Conservation (phyloP, 805 yeast genomes). For the Wickerhamiella dianesei region DNA sequence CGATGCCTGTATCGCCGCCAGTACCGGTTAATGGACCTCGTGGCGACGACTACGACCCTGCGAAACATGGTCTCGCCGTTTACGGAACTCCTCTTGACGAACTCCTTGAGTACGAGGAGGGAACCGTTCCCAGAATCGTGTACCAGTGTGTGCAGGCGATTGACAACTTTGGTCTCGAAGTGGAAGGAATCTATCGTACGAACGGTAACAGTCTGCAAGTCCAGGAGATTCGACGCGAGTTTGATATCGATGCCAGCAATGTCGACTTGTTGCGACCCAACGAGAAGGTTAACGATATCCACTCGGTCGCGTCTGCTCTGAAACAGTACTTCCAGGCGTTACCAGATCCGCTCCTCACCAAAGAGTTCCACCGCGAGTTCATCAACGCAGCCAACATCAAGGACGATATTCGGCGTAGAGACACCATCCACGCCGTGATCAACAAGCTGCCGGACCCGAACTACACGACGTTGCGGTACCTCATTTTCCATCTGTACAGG, state of each 20-base stretch:
- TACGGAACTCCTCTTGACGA: slow-evolving; percentile 79
- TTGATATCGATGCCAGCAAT: slow-evolving; percentile 48
- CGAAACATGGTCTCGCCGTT: slow-evolving; percentile 32
- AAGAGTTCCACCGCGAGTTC: slow-evolving; percentile 46
- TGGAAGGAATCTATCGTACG: slow-evolving; percentile 83
- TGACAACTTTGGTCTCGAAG: slow-evolving; percentile 68
- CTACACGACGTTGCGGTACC: slow-evolving; percentile 76
- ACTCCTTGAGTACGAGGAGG: slow-evolving; percentile 68
- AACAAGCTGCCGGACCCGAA: slow-evolving; percentile 89
- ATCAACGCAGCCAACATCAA: slow-evolving; percentile 57
- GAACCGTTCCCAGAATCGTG: slow-evolving; percentile 83
- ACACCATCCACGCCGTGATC: slow-evolving; percentile 69
- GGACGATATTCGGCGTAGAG: slow-evolving; percentile 49
- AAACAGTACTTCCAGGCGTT: slow-evolving; percentile 72
- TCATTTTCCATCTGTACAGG: slow-evolving; percentile 72
- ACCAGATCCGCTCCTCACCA: slow-evolving; percentile 76
- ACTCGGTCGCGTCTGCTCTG: slow-evolving; percentile 73
- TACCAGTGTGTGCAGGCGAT: slow-evolving; percentile 76
- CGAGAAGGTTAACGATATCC: slow-evolving; percentile 62
- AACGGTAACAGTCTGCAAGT: slow-evolving; percentile 68
- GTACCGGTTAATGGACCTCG: slow-evolving; percentile 10
- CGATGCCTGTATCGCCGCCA: background rate
- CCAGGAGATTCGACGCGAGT: slow-evolving; percentile 53
- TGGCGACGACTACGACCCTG: slow-evolving; percentile 19
- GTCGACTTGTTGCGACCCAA: slow-evolving; percentile 40